Base-by-base conservation (phyloP, 1,139 yeast species). In the Hemisphaericaspora subhashii region DNA sequence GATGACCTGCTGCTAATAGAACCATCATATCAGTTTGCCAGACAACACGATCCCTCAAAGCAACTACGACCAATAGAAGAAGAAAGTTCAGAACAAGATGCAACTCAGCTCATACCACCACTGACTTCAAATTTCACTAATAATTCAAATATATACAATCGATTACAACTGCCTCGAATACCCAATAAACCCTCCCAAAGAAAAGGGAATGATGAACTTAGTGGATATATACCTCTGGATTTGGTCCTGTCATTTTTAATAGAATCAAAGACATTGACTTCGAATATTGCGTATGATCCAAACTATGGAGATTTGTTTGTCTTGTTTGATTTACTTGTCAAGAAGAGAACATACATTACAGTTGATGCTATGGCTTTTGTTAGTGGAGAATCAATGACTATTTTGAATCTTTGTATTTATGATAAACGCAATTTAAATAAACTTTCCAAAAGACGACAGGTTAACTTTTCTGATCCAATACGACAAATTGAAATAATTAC, bases 261-360 rank as follows among this genome's bases (percentile, higher is more conserved):
- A 8, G 67, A 62, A 31, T 55, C 69, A 11, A 50, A 49, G 12
- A 40, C 56, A 1, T 44, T 64, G 14, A 45, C 52, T 0, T 64
- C 71, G 1, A 37, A 50, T 3, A 44, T 53, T 12, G 64, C 70
- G 2, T 68, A 61, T 44, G 77, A 73, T 46, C 76, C 79, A 0
- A 57, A 64, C 0, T 49, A 48, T 37, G 71, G 72, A 0, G 40
- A 52, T 5, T 29, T 60, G 8, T 46, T 64, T 21, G 40, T 51
- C 11, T 42, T 58, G 9, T 60, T 62, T 39, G 51, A 50, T 33
- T 33, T 59, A 2, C 11, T 18, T 29, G 32, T 29, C 9, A 29
- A 12, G 32, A 43, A 52, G 28, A 47, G 45, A 22, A 43, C 35
- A n/a, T 45, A 29, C 6, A 20, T 26, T 2, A 40, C 44, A 10